Evolutionary conservation across 495 filamentous ascomycete genomes (phyloP), one percentile per base, ranked within the genome.

Genomic region (Parmelia sp.): DNA sequence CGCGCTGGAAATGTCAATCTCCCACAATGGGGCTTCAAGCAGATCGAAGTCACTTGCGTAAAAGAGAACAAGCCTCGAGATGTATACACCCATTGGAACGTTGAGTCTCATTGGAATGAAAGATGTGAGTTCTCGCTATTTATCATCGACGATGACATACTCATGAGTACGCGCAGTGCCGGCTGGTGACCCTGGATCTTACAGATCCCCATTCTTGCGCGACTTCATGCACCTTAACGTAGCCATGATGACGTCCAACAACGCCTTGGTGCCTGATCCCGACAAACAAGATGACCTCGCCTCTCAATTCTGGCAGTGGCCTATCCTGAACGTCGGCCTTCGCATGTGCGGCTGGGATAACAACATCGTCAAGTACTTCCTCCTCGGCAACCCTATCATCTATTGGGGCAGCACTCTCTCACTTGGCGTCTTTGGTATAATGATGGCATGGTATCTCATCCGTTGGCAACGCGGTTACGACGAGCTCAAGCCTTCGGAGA

Each of bases 191-290:
- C 90, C 94, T 61, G 91, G 89, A 66, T 88, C 90, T 53, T 98
- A 96, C 80, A 96, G 90, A 77, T 97, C 93, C 0, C 93, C 95
- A 2, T 98, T 98, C 80, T 75, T 95, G 63, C 90, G 91, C 71
- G 95, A 97, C 76, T 98, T 98, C 74, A 85, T 98, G 69, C 94
- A 98, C 73, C 74, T 98, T 57, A 98, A 98, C 75, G 94, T 98
- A 64, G 94, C 95, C 61, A 98, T 98, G 94, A 97, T 97, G 95
- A 98, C 94, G 23, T 97, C 95, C 19, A 98, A 98, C 79, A 98
- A 98, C 73, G 94, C 94, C 45, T 84, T 98, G 27, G 92, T 98
- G 51, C 94, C 94, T 15, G 95, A 98, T 71, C 95, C 94, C 6
- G 94, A 98, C 75, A 98, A 98, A 82, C 94, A 97, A 76, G 94